A percentile compares a stretch with the other conserved stretches of the same genome.
These are phyloP conservation scores for Tolypocladium pustulatum DNA, from an alignment of 2,329 filamentous ascomycete genomes.

Conservation along the genomic window DNA sequence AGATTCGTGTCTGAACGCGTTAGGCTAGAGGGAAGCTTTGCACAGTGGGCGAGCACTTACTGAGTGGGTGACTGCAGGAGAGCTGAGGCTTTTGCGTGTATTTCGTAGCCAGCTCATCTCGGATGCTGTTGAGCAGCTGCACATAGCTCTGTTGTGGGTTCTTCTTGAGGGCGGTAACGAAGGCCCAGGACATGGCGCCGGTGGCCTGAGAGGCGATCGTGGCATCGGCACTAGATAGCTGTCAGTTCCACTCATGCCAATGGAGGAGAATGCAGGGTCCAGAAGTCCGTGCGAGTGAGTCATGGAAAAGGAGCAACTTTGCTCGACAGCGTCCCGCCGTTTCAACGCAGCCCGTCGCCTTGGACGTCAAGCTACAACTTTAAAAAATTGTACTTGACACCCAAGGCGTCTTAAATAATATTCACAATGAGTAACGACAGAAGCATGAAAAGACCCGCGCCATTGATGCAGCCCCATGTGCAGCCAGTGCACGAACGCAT, in stretches of 20 bases:
- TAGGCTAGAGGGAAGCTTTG: constrained; percentile 3
- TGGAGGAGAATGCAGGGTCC: neutral
- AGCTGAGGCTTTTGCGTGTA: constrained; percentile 95
- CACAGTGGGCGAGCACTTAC: constrained; percentile 41
- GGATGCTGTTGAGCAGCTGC: constrained; percentile 89
- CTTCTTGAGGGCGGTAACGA: constrained; percentile 86
- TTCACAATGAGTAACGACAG: constrained; percentile 1
- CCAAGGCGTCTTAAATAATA: constrained; percentile 27
- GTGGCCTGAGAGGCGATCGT: constrained; percentile 83
- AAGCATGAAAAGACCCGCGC: neutral
- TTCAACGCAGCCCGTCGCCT: constrained; percentile 36
- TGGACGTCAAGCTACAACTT: constrained; percentile 30
- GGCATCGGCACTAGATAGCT: constrained; percentile 65
- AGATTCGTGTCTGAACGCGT: constrained; percentile 42
- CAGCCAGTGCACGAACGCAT: neutral
- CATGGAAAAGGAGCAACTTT: neutral
- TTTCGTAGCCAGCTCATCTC: constrained; percentile 77
- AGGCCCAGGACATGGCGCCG: constrained; percentile 97
- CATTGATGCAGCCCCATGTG: neutral
- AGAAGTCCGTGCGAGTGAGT: neutral
- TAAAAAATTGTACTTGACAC: constrained; percentile 22
- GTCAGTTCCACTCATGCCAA: neutral
- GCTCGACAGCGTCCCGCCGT: constrained; percentile 1
- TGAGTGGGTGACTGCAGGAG: constrained; percentile 91
- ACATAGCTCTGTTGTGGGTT: constrained; percentile 98